Conservation (phyloP, 306 rosid genomes). For the Purshia tridentata region DNA sequence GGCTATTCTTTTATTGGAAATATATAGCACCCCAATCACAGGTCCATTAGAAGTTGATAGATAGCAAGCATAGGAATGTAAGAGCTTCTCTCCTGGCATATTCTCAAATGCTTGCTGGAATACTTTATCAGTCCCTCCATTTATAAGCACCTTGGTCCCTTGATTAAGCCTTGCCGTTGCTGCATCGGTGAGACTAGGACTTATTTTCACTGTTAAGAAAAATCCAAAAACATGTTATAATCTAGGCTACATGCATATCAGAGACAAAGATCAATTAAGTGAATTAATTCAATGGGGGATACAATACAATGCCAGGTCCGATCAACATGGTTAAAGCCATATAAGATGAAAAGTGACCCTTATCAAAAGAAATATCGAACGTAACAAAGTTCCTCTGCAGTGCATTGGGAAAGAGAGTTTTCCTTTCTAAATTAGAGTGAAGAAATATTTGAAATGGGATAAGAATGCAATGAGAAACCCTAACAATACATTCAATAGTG, state of each 20-base stretch:
- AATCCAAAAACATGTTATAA: not conserved
- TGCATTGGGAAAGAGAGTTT: no score
- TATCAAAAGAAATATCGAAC: no score
- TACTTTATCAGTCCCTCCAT: conserved; percentile 62
- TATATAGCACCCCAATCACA: conserved; percentile 60
- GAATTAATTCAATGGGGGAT: not conserved
- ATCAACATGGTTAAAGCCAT: no score
- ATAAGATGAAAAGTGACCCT: no score
- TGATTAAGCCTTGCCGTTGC: conserved; percentile 66
- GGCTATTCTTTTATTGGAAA: conserved; percentile 61
- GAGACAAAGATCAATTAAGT: not conserved
- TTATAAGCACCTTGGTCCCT: conserved; percentile 54
- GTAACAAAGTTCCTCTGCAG: no score
- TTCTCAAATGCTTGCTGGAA: conserved; percentile 56
- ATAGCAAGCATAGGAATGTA: conserved; percentile 60
- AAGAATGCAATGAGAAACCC: no score
- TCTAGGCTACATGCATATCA: not conserved
- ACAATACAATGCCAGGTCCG: no score
- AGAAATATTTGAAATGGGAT: no score
- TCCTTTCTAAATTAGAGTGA: no score
- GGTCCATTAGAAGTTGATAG: conserved; percentile 62
- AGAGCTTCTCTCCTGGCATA: conserved; percentile 58
- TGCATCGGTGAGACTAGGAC: conserved; percentile 58
- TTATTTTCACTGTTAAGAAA: conserved; percentile 45
- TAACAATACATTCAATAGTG: no score